phyloP scores from a whole-genome alignment of 192 early-diverging fungal species.

The Backusella westeae region DNA sequence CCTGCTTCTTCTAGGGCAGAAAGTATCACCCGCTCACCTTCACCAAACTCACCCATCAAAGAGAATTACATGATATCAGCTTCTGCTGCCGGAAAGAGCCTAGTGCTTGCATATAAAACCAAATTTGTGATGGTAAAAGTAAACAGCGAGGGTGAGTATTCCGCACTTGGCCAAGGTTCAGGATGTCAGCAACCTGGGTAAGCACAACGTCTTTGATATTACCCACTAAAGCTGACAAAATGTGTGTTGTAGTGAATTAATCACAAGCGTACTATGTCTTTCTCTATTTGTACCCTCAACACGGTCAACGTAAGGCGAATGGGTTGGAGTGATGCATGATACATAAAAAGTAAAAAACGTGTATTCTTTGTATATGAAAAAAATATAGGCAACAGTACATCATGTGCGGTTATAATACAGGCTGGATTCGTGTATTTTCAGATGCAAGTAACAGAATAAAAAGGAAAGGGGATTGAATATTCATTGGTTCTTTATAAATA shows the following conservation, averaged over 20 bases:
- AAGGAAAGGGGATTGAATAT: background rate
- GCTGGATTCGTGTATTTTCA: conserved; percentile 52
- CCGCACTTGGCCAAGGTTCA: conserved; percentile 45
- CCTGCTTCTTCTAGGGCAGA: background rate
- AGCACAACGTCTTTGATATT: background rate
- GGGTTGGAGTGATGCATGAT: too few species aligned
- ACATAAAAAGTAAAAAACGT: background rate
- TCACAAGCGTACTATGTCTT: conserved; percentile 49
- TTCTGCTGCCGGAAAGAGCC: conserved; percentile 21
- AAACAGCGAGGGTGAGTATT: conserved; percentile 29
- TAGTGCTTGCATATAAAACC: conserved; percentile 33
- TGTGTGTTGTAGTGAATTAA: conserved; percentile 37
- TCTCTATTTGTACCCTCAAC: conserved; percentile 50
- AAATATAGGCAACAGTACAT: conserved; percentile 44
- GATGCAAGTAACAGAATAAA: conserved; percentile 26
- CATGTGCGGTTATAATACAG: conserved; percentile 54
- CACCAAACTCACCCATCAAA: conserved; percentile 19
- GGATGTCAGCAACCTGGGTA: conserved; percentile 42
- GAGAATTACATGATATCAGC: conserved; percentile 34
- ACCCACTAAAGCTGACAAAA: background rate
- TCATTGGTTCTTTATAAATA: conserved; percentile 12
- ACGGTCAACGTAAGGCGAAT: conserved; percentile 34
- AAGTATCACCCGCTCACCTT: conserved; percentile 10
- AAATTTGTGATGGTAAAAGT: conserved; percentile 34
- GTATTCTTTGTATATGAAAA: background rate